phyloP scores from a whole-genome alignment of 345 rosid genomes.

The Eucalyptus viminalis region DNA sequence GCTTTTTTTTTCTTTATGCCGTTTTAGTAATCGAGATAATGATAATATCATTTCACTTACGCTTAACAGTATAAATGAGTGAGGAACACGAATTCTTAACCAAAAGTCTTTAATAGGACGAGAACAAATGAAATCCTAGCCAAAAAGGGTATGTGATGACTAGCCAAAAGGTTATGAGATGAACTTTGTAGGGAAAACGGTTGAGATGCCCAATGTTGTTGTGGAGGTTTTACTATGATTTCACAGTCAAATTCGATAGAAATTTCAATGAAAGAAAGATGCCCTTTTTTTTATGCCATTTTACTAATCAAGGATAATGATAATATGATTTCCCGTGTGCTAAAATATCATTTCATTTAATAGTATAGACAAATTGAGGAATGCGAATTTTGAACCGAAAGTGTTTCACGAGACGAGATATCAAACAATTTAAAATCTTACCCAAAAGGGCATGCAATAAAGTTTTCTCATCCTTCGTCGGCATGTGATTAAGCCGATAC shows the following conservation, averaged over 20 bases:
- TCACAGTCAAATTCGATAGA: neutral
- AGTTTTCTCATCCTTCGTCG: neutral
- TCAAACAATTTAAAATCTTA: neutral
- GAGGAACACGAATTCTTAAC: accelerated
- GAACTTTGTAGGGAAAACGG: too few relatives aligned
- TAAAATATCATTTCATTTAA: neutral
- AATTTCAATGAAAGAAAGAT: neutral
- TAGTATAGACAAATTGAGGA: accelerated
- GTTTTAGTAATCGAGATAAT: too few relatives aligned
- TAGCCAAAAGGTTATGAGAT: neutral
- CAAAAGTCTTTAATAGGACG: accelerated
- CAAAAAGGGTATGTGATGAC: too few relatives aligned
- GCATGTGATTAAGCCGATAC: neutral
- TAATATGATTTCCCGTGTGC: neutral
- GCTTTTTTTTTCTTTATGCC: accelerated
- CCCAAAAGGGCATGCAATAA: accelerated
- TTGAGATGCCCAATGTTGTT: neutral
- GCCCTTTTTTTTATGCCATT: neutral
- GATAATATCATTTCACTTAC: too few relatives aligned
- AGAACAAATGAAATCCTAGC: neutral
- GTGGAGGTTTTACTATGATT: neutral
- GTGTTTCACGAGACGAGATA: accelerated
- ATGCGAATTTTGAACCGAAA: accelerated
- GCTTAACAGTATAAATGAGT: accelerated
- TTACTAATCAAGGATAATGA: neutral